Percentiles rank a stretch among this genome's conserved stretches.
These are phyloP conservation scores for Ganoderma lingzhi DNA, from an alignment of 1,284 basidiomycete genomes.

Conservation along the genomic window DNA sequence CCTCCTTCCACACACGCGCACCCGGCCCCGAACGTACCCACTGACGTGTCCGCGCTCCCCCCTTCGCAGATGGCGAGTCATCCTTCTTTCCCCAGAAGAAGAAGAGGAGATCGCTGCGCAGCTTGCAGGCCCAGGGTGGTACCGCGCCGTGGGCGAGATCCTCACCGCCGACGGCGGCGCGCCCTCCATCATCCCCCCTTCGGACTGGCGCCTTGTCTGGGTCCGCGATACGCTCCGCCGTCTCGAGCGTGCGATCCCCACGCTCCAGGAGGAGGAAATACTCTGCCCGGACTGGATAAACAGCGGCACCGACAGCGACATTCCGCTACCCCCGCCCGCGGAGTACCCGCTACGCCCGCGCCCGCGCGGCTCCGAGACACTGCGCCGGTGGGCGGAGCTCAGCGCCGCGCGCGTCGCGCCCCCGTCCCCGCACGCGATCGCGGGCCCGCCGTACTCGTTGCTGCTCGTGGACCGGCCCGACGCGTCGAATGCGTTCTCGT, in stretches of 20 bases:
- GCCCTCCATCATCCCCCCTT: conserved; percentile 65
- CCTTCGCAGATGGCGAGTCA: conserved; percentile 75
- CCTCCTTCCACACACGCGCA: neutral
- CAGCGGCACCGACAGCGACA: conserved; percentile 50
- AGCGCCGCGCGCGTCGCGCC: conserved; percentile 51
- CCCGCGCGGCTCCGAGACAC: conserved; percentile 71
- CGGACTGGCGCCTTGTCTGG: conserved; percentile 89
- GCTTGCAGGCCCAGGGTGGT: conserved; percentile 87
- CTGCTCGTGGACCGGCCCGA: conserved; percentile 85
- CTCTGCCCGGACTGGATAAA: conserved; percentile 65
- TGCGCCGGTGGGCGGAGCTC: conserved; percentile 62
- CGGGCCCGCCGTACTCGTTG: conserved; percentile 88
- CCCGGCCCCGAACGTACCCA: conserved; percentile 2
- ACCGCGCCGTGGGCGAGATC: conserved; percentile 80
- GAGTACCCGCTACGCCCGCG: conserved; percentile 75
- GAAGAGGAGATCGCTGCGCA: conserved; percentile 85
- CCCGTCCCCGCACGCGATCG: conserved; percentile 60
- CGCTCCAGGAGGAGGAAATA: conserved; percentile 65
- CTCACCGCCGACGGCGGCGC: conserved; percentile 76
- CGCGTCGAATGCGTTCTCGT: conserved; percentile 86
- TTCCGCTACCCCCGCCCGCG: conserved; percentile 77
- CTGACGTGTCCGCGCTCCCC: conserved; percentile 7
- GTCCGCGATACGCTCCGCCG: conserved; percentile 77
- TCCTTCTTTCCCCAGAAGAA: conserved; percentile 89
- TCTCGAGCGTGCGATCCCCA: conserved; percentile 75